Conservation (phyloP, 768 basidiomycete species). For the Hygrocybe coccinea region DNA sequence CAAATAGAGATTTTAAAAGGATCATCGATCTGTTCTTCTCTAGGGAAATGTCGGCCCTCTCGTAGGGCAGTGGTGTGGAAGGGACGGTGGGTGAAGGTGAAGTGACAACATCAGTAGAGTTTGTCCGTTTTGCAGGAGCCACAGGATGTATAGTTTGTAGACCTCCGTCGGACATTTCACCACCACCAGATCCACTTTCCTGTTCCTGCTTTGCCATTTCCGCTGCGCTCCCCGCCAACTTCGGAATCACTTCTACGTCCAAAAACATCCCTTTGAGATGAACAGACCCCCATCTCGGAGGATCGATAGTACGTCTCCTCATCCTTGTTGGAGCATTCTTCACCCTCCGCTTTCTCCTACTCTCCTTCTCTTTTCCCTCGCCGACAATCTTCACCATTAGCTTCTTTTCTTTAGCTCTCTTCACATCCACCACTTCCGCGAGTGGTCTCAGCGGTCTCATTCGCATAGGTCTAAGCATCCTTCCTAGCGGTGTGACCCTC, state of each 20-base stretch:
- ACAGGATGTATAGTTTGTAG: not conserved
- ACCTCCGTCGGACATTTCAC: not conserved
- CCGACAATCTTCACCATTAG: slow-evolving; percentile 13
- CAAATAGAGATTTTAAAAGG: slow-evolving; percentile 53
- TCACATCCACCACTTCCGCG: slow-evolving; percentile 27
- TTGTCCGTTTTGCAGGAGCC: not conserved
- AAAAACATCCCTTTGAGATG: slow-evolving; percentile 69
- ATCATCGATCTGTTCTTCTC: slow-evolving; percentile 46
- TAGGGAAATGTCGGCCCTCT: slow-evolving; percentile 30
- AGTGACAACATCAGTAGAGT: not conserved
- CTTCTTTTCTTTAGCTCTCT: slow-evolving; percentile 13
- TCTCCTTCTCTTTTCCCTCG: slow-evolving; percentile 26
- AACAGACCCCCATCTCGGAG: slow-evolving; percentile 62
- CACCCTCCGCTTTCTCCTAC: slow-evolving; percentile 39
- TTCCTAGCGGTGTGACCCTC: slow-evolving; percentile 63
- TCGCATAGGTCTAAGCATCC: slow-evolving; percentile 59
- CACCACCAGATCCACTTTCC: not conserved
- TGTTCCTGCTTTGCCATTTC: slow-evolving; percentile 9
- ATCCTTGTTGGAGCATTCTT: slow-evolving; percentile 56
- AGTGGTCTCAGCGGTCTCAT: slow-evolving; percentile 70
- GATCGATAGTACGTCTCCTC: slow-evolving; percentile 63
- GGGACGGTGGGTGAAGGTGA: not conserved
- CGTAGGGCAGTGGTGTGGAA: slow-evolving; percentile 6
- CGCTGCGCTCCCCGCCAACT: slow-evolving; percentile 10
- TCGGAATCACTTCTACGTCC: slow-evolving; percentile 30